Evolutionary conservation across 768 basidiomycete genomes (phyloP).

Genomic region (Suillus alpinus): DNA sequence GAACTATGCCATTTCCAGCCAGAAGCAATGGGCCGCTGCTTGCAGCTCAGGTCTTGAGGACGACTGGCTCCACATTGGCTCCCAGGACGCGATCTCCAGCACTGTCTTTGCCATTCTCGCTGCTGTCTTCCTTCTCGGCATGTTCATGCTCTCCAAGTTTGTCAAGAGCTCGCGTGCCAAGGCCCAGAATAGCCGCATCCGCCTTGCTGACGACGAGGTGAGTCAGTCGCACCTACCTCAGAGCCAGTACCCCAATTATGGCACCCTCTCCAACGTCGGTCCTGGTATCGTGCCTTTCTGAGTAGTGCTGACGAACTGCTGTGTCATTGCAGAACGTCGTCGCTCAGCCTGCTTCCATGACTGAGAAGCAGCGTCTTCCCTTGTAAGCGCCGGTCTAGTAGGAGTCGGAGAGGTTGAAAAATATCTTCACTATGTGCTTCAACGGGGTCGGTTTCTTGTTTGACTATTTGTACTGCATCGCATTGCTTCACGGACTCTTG

Average conservation of each 20-base stretch:
- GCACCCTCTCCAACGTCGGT: conserved; percentile 9
- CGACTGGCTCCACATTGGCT: conserved; percentile 30
- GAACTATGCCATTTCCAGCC: conserved; percentile 45
- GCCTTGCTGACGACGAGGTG: conserved; percentile 38
- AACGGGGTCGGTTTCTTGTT: background rate
- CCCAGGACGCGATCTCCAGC: conserved; percentile 29
- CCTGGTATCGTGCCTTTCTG: conserved; percentile 7
- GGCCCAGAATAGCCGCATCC: conserved; percentile 32
- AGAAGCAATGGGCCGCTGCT: conserved; percentile 42
- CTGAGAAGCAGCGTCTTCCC: conserved; percentile 26
- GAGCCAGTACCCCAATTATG: conserved; percentile 10
- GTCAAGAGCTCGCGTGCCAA: conserved; percentile 31
- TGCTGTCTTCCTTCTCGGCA: conserved; percentile 34
- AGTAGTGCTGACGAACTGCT: conserved; percentile 8
- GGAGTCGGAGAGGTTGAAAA: conserved; percentile 2
- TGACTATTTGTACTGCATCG: background rate
- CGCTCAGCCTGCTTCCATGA: conserved; percentile 21
- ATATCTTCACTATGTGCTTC: background rate
- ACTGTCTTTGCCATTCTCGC: conserved; percentile 34
- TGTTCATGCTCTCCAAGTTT: conserved; percentile 32
- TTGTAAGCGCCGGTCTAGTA: conserved; percentile 13
- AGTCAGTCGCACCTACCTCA: conserved; percentile 10
- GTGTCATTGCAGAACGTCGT: conserved; percentile 17
- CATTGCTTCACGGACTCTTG: conserved; percentile 6
- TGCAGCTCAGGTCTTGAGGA: conserved; percentile 35